Base-by-base conservation (phyloP, 108 stramenopile genomes). In the Parmales sp. region DNA sequence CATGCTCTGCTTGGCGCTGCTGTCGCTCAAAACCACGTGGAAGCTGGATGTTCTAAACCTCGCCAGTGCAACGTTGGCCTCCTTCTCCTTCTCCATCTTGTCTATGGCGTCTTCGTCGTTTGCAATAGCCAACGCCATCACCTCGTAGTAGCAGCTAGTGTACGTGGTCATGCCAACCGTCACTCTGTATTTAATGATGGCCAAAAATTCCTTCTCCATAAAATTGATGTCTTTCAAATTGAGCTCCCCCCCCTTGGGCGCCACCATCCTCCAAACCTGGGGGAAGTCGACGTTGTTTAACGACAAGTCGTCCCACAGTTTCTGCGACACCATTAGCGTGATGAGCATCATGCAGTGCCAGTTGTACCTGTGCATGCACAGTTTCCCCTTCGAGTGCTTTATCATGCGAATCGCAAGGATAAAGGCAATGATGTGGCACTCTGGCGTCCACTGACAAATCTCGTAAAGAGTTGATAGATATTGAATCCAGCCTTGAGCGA, bases 261-360 rank as follows among this genome's bases (percentile, higher is more conserved):
- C 54, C 28, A 60, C 54, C 54, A 60, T 60, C 54, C 54, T 60
- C 54, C 54, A 60, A 20, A 60, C 54, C 31, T 60, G 26, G 54
- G 54, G 54, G 31, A 60, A 60, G 54, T 60, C 54, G 25, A 60
- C 54, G 54, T 60, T 60, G 54, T 60, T 60, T 20, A 60, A 34
- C 28, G 28, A 28, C 26, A 60, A 28, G 54, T 60, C 54, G 28
- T 60, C 54, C 54, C 54, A 60, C 13, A 60, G 54, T 34, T 60
- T 60, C 54, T 60, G 54, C 6, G 26, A 26, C 11, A 60, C 36
- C 54, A 60, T 60, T 13, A 60, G 26, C 31, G 31, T 60, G 3
- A 60, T 34, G 3, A 28, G 11, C n/a, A 60, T 13, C 26, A 60
- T 28, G 54, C 54, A 60, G 31, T 60, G 54, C 54, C 54, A 60